A percentile compares a stretch with the other conserved stretches of the same genome.
Evolutionary conservation across 2,329 filamentous ascomycete species (phyloP).

Genomic region (Fusarium guadeloupense): DNA sequence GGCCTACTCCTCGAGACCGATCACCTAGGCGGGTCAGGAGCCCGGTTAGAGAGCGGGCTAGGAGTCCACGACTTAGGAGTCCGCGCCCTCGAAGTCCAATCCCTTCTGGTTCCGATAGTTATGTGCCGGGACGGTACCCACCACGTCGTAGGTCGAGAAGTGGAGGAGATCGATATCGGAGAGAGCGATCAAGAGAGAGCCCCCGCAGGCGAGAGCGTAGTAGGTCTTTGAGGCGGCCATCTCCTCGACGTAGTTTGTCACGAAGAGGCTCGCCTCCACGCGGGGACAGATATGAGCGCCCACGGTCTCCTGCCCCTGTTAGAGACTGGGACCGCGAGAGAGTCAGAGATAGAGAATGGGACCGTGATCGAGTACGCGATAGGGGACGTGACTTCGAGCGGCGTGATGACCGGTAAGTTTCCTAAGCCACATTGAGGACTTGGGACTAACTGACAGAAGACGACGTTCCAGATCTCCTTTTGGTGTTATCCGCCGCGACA

Average conservation of each 20-base stretch:
- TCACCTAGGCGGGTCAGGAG: constrained; percentile 53
- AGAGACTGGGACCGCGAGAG: constrained; percentile 50
- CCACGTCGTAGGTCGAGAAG: constrained; percentile 55
- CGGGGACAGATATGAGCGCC: constrained; percentile 52
- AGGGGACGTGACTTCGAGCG: constrained; percentile 51
- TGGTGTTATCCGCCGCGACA: constrained; percentile 49
- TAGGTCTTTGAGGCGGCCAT: constrained; percentile 51
- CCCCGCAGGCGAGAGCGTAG: constrained; percentile 51
- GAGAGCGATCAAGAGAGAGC: constrained; percentile 54
- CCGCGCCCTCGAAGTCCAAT: constrained; percentile 51
- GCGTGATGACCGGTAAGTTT: constrained; percentile 54
- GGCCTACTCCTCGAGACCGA: constrained; percentile 63
- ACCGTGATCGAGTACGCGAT: constrained; percentile 45
- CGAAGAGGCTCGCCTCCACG: constrained; percentile 49
- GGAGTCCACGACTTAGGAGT: constrained; percentile 53
- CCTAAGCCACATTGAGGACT: background rate
- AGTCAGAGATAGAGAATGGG: constrained; percentile 45
- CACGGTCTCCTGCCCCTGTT: constrained; percentile 50
- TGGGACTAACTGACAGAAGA: constrained; percentile 47
- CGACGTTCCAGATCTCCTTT: constrained; percentile 65
- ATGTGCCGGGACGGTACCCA: constrained; percentile 56
- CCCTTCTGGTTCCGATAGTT: constrained; percentile 55
- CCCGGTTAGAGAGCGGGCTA: constrained; percentile 44
- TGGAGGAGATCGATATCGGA: constrained; percentile 53
- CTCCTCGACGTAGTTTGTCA: constrained; percentile 52